Evolutionary conservation across 305 asterid genomes (phyloP).

Genomic region (Fraxinus paxiana): DNA sequence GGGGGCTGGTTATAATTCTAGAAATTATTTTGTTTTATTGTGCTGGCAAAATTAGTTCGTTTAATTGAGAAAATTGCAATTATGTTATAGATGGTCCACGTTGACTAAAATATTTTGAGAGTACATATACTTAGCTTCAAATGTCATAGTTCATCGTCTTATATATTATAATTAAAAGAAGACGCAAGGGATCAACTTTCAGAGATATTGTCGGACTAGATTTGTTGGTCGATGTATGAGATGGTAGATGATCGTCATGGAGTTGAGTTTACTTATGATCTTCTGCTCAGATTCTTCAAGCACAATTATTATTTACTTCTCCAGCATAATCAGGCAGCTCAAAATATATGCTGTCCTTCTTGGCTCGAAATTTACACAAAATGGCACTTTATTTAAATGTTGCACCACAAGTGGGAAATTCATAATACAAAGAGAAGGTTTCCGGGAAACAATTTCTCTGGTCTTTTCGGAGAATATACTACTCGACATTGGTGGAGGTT

Average conservation of each 20-base stretch:
- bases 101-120: not conserved
- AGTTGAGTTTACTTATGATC: not conserved
- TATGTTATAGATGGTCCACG: not conserved
- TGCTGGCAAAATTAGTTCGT: not conserved
- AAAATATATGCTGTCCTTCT: slow-evolving; percentile 41
- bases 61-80: not conserved
- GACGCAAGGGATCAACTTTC: not conserved
- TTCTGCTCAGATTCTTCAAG: not conserved
- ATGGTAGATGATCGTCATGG: not conserved
- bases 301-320: not conserved
- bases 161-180: not conserved
- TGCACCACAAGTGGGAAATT: slow-evolving; percentile 35
- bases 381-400: slow-evolving; percentile 40
- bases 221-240: not conserved
- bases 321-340: not conserved
- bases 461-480: slow-evolving; percentile 56
- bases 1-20: slow-evolving; percentile 8
- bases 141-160: not conserved
- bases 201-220: not conserved
- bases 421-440: not conserved
- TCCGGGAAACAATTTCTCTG: slow-evolving; percentile 52
- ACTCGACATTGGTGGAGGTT: slow-evolving; percentile 34
- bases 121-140: not conserved
- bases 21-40: not conserved
- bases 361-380: slow-evolving; percentile 34